Percentiles rank a stretch among this genome's conserved stretches.
phyloP scores from a whole-genome alignment of 2,329 filamentous ascomycete genomes.

The Aspergillus brasiliensis region DNA sequence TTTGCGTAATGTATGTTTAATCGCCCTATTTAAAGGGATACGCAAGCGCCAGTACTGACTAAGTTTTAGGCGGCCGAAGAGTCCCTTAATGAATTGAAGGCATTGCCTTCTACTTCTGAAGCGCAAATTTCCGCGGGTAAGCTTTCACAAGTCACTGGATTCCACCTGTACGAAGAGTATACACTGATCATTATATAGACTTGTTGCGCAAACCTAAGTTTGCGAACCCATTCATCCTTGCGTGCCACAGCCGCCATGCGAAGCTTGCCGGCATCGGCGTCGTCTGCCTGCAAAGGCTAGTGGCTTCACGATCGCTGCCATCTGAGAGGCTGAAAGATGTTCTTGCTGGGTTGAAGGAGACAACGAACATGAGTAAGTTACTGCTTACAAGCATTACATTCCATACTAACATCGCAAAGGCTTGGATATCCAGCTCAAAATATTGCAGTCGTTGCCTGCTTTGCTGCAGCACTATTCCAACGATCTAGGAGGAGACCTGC shows the following conservation, averaged over 20 bases:
- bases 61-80: constrained; percentile 78
- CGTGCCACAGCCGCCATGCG: constrained; percentile 84
- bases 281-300: constrained; percentile 83
- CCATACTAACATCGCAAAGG: constrained; percentile 42
- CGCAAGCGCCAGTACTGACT: constrained; percentile 24
- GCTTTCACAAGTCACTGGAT: constrained; percentile 15
- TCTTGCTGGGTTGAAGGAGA: constrained; percentile 83
- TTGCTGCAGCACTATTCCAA: constrained; percentile 86
- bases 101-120: constrained; percentile 72
- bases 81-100: constrained; percentile 85
- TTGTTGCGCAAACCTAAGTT: constrained; percentile 80
- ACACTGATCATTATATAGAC: constrained; percentile 59
- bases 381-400: neutral
- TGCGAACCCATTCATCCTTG: constrained; percentile 89
- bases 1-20: constrained; percentile 64
- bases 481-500: constrained; percentile 76
- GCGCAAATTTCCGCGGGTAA: constrained; percentile 71
- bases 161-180: neutral
- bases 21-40: constrained; percentile 18
- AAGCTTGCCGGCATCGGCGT: constrained; percentile 89
- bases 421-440: constrained; percentile 92
- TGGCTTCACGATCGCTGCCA: constrained; percentile 78
- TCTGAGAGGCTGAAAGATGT: constrained; percentile 80
- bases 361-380: constrained; percentile 66
- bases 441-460: constrained; percentile 86